Conservation (phyloP, 108 stramenopile species). For the Aurantiochytrium sp. region DNA sequence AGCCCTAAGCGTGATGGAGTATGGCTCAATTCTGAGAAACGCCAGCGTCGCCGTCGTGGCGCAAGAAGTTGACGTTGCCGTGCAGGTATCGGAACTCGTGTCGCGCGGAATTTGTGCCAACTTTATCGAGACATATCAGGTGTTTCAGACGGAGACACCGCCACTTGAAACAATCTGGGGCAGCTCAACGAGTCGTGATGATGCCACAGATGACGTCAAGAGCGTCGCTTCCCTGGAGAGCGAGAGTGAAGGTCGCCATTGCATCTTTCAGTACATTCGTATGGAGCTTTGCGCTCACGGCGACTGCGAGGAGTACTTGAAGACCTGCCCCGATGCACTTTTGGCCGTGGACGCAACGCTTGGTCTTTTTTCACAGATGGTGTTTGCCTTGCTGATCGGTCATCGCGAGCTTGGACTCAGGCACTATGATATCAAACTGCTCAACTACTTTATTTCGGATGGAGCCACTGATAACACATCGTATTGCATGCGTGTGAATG, state of each 20-base stretch:
- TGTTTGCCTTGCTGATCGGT: constrained; percentile 75
- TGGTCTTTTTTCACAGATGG: constrained; percentile 81
- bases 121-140: constrained; percentile 72
- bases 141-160: constrained; percentile 60
- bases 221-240: background rate
- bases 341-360: background rate
- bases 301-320: constrained; percentile 80
- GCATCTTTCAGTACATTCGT: constrained; percentile 77
- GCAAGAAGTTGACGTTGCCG: constrained; percentile 76
- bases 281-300: constrained; percentile 91
- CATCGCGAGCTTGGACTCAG: constrained; percentile 70
- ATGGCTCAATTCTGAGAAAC: constrained; percentile 46
- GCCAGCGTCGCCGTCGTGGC: constrained; percentile 64
- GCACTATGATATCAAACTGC: constrained; percentile 96
- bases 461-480: background rate
- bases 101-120: constrained; percentile 77
- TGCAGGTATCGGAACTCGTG: constrained; percentile 68
- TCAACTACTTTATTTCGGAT: constrained; percentile 76
- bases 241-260: background rate
- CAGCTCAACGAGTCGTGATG: background rate
- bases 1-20: constrained; percentile 81
- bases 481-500: too few species aligned
- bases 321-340: constrained; percentile 34
- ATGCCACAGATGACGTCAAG: background rate
- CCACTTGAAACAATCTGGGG: constrained; percentile 66